Percentiles rank a stretch among this genome's conserved stretches.
phyloP scores from a whole-genome alignment of 2,329 filamentous ascomycete species.

The Ophiostoma ulmi region DNA sequence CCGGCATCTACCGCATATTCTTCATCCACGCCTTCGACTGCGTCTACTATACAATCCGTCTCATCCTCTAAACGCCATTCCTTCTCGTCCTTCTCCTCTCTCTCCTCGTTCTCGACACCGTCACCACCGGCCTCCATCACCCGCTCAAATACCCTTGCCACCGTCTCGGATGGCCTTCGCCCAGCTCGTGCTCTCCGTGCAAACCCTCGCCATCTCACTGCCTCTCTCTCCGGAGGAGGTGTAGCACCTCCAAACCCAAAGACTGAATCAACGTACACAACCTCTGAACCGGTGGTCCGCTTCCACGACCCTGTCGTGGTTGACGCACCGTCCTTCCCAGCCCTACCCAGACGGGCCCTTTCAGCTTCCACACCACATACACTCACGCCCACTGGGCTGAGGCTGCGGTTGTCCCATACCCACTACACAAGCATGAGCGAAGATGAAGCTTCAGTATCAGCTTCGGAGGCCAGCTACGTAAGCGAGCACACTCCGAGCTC shows the following conservation, averaged over 20 bases:
- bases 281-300: slow-evolving; percentile 40
- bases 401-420: slow-evolving; percentile 17
- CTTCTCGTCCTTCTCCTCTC: slow-evolving; percentile 17
- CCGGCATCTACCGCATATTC: background rate
- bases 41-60: background rate
- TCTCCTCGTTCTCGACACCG: slow-evolving; percentile 18
- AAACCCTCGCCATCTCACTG: slow-evolving; percentile 14
- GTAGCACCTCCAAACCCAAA: slow-evolving; percentile 22
- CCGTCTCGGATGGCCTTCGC: slow-evolving; percentile 17
- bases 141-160: slow-evolving; percentile 8
- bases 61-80: slow-evolving; percentile 17
- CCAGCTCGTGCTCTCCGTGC: slow-evolving; percentile 21
- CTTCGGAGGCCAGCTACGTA: slow-evolving; percentile 45
- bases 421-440: slow-evolving; percentile 39
- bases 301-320: slow-evolving; percentile 40
- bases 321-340: slow-evolving; percentile 25
- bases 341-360: background rate
- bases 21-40: slow-evolving; percentile 14
- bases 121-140: background rate
- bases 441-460: slow-evolving; percentile 45
- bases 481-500: slow-evolving; percentile 36
- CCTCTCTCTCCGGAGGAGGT: background rate
- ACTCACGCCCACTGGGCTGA: slow-evolving; percentile 18
- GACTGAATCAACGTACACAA: background rate
- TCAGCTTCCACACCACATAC: background rate